Evolutionary conservation across 2,329 filamentous ascomycete genomes (phyloP).

Genomic region (Aspergillus fumigatus): DNA sequence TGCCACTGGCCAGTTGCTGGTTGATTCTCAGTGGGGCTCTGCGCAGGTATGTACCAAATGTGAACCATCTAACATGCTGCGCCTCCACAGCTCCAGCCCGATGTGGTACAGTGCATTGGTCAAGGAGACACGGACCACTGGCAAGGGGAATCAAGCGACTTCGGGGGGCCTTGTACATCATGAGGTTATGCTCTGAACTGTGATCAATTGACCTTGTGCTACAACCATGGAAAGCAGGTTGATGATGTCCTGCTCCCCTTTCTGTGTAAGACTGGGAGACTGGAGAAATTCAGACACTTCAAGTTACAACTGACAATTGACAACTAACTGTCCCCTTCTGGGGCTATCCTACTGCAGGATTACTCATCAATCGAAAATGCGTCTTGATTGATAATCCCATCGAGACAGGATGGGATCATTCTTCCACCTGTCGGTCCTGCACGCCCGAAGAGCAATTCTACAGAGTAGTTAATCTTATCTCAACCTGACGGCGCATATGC

Average conservation of each 20-base stretch:
- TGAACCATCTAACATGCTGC: constrained; percentile 7
- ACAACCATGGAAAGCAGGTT: not conserved
- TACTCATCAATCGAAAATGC: not conserved
- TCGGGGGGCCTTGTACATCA: not conserved
- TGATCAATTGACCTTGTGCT: constrained; percentile 7
- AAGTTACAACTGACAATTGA: not conserved
- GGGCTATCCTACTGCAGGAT: not conserved
- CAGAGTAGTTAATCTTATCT: not conserved
- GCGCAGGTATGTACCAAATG: not conserved
- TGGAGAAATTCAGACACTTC: not conserved
- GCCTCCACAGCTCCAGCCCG: constrained; percentile 12
- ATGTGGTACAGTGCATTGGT: constrained; percentile 9
- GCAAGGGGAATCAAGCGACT: not conserved
- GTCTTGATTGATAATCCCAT: too few species aligned
- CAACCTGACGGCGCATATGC: not conserved
- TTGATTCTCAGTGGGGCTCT: constrained; percentile 7
- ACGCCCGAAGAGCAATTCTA: not conserved
- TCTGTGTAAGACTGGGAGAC: not conserved
- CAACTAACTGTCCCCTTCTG: not conserved
- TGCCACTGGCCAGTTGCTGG: not conserved
- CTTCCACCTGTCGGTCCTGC: not conserved
- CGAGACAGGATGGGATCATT: not conserved
- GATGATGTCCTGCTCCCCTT: not conserved
- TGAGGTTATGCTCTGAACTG: not conserved
- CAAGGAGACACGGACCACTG: not conserved